Evolutionary conservation across 2,329 filamentous ascomycete genomes (phyloP), one percentile per base, ranked within the genome.

Genomic region (Fusarium pseudoanthophilum): DNA sequence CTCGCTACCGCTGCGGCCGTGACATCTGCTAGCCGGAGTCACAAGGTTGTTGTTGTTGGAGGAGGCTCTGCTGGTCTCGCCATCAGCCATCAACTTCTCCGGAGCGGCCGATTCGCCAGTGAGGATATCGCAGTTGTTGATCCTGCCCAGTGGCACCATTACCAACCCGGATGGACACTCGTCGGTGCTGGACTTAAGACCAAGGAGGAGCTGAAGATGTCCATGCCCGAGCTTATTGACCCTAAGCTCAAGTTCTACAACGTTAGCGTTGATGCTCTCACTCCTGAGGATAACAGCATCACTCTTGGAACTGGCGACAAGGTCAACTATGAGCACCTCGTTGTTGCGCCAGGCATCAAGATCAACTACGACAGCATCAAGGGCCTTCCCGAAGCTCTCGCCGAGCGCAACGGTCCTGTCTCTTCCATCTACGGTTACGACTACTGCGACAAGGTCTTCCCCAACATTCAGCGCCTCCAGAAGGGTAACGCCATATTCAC

Each of bases 131-230:
- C 91, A 34, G 76, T 92, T 32, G 82, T 92, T 48, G 91, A 92
- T 71, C 91, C 91, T 0, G 85, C 90, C 2, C 78, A 82, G 72
- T 90, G 86, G 84, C 90, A 92, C 77, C 85, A 92, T 81, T 92
- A 92, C 78, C 91, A 92, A 79, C 90, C 91, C 2, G 91, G 91
- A 60, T 92, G 90, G 90, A 92, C 91, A 4, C 84, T 92, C 2
- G 91, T 92, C 5, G 91, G 90, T 48, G 90, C 88, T 43, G 91
- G 91, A 7, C 84, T 92, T 43, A 92, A 92, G 80, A 86, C 83
- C 52, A 90, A 90, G 77, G 83, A 91, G 71, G 86, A 91, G 30
- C 81, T 92, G 63, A 85, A 86, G 52, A 80, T 82, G 63, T 87
- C 86, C 2, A 78, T 92, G 43, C 75, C 82, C 9, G 81, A 81